Conservation (phyloP, 1,139 yeast species). For the Scheffersomyces titani region DNA sequence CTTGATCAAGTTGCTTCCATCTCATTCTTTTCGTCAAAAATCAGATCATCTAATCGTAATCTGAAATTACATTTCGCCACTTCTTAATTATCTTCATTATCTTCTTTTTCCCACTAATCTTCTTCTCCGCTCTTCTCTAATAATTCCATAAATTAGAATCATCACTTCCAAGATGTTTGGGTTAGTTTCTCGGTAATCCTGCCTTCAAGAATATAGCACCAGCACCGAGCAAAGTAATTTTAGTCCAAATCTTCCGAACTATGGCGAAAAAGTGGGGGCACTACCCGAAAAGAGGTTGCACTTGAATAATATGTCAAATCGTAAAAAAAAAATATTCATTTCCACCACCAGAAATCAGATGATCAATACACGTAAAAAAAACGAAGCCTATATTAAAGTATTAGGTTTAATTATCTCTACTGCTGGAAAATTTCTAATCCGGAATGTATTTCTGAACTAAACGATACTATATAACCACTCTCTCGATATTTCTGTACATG, state of each 20-base stretch:
- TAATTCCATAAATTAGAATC: too few relatives aligned
- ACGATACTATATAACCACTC: neutral
- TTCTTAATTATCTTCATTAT: too few relatives aligned
- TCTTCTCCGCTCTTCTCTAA: neutral
- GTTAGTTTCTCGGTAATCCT: neutral
- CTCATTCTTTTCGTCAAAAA: too few relatives aligned
- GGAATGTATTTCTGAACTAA: neutral
- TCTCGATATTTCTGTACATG: conserved; percentile 49
- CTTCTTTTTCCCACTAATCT: neutral
- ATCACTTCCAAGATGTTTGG: neutral
- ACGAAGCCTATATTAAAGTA: too few relatives aligned
- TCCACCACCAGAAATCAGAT: neutral
- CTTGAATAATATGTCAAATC: neutral
- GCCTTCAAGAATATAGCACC: neutral
- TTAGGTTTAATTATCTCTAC: too few relatives aligned
- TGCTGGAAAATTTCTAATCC: neutral
- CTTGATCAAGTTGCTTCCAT: neutral
- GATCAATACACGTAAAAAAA: too few relatives aligned
- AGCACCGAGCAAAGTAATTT: neutral
- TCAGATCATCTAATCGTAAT: too few relatives aligned
- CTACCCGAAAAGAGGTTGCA: neutral
- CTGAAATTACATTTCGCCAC: too few relatives aligned
- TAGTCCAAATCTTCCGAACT: neutral
- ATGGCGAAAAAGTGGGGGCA: neutral
- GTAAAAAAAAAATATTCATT: too few relatives aligned